Evolutionary conservation across 169 alveolate genomes (phyloP), one percentile per base, ranked within the genome.

Genomic region (Sarcocystis neurona): DNA sequence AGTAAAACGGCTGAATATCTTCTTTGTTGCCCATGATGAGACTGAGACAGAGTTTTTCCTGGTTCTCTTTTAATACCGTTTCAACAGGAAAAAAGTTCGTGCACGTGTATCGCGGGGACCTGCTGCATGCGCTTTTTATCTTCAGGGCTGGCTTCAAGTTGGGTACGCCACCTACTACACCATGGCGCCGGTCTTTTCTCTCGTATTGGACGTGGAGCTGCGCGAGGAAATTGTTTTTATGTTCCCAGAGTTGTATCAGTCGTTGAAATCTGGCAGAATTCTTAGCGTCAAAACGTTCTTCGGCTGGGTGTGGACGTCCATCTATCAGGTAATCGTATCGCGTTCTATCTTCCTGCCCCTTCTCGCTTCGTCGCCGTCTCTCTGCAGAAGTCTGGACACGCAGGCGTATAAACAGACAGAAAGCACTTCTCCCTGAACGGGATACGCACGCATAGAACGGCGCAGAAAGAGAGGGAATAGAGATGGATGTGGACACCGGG

Each of bases 121-220:
- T n/a, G n/a, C n/a, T n/a, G n/a, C n/a, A n/a, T n/a, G n/a, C n/a
- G n/a, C n/a, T n/a, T n/a, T n/a, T 53, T 39, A 5, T 72, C 53
- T 32, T 20, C 82, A 84, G 95, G 99, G 99, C 5, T 97, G 97
- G 97, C 93, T 99, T 47, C 98, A 97, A 93, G 97, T 99, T 60
- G 99, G 99, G 37, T 99, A 98, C 94, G 95, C 99, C 80, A 98
- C 99, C 30, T 95, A 97, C 88, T 99, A 97, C 92, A 99, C 99
- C 63, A 96, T 96, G 87, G 92, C 98, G 27, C 99, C 99, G 43
- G 98, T 98, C 20, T 97, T 98, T 87, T 95, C 99, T 32, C 92
- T 99, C 53, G 97, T 98, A 39, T 94, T 97, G 74, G 99, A 98
- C 92, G 94, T 93, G 80, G 99, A 98, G 90, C 96, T 97, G 79